Evolutionary conservation across 73 alveolate genomes (phyloP).

Genomic region (Paramecium biaurelia): DNA sequence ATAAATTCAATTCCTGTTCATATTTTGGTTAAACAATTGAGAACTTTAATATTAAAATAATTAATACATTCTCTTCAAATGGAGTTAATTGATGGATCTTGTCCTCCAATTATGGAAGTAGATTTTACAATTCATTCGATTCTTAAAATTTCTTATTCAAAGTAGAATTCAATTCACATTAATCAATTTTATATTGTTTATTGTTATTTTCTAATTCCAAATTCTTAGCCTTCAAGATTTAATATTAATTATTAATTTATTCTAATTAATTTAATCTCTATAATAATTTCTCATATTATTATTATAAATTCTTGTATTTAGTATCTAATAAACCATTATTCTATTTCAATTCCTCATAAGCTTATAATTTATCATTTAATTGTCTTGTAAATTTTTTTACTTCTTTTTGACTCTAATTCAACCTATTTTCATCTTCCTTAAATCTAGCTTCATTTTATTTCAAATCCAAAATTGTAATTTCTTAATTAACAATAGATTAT

Average conservation of each 20-base stretch:
- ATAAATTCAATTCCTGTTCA: not conserved
- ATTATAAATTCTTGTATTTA: not conserved
- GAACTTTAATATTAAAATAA: not conserved
- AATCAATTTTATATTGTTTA: not conserved
- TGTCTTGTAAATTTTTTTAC: not conserved
- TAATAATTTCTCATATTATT: not conserved
- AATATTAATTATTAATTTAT: not conserved
- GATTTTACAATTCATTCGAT: not conserved
- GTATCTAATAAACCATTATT: not conserved
- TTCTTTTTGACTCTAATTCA: not conserved
- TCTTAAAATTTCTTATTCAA: not conserved
- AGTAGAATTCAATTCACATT: not conserved
- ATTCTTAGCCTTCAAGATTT: not conserved
- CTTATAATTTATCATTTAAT: not conserved
- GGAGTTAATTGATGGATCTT: not conserved
- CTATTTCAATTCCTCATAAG: not conserved
- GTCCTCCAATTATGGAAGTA: not conserved
- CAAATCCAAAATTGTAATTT: not conserved
- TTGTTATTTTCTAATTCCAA: not conserved
- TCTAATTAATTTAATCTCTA: conserved; percentile 13
- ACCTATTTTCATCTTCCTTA: not conserved
- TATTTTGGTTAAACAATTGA: not conserved
- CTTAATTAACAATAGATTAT: not conserved
- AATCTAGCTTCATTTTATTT: conserved; percentile 39
- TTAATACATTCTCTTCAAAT: conserved; percentile 11